phyloP scores from a whole-genome alignment of 345 rosid genomes.

The Firmiana major region DNA sequence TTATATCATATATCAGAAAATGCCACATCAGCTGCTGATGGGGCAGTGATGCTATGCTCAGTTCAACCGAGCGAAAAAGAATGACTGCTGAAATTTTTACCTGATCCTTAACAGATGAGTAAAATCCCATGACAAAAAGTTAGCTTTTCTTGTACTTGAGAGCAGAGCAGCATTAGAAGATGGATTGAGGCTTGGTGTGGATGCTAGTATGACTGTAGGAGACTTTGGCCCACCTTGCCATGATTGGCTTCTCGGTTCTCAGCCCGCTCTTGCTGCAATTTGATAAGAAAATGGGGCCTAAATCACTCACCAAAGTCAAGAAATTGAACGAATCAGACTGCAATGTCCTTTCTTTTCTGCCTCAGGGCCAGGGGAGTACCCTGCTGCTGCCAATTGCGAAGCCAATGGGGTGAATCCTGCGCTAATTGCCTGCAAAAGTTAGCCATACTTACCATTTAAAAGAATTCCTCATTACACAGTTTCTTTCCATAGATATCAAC shows the following conservation, averaged over 20 bases:
- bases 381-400: not conserved
- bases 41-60: conserved; percentile 12
- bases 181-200: not conserved
- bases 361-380: not conserved
- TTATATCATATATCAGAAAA: not conserved
- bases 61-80: conserved; percentile 14
- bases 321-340: not conserved
- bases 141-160: conserved; percentile 16
- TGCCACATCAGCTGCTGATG: conserved; percentile 13
- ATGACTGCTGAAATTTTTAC: conserved; percentile 13
- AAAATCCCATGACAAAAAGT: not conserved
- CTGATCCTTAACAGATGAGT: not conserved
- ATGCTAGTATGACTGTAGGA: not conserved
- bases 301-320: not conserved
- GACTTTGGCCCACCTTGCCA: conserved; percentile 6
- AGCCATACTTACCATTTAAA: not conserved
- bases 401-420: not conserved
- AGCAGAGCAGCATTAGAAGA: not conserved
- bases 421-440: conserved; percentile 12
- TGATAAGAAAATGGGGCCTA: not conserved
- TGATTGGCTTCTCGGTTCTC: not conserved
- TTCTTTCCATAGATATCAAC: not conserved
- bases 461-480: not conserved
- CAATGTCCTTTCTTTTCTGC: not conserved
- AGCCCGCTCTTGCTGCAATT: not conserved